Base-by-base conservation (phyloP, 495 filamentous ascomycete genomes). In the Elaphomyces granulatus region DNA sequence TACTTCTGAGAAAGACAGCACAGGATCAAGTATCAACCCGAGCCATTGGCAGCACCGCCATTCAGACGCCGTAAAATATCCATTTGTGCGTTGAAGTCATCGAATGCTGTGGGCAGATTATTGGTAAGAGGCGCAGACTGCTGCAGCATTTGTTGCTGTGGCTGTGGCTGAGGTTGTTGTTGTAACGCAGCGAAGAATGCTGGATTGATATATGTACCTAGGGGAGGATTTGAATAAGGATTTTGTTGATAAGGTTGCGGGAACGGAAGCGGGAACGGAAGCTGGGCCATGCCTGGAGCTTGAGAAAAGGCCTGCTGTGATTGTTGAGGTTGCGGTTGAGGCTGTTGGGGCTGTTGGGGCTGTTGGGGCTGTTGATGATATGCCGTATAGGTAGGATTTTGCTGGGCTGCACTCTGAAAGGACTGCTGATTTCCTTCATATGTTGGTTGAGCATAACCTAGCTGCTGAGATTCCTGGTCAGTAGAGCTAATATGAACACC, bases 161-260 rank as follows among this genome's bases (percentile, higher is more conserved):
- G 65, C 36, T 62, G 55, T 12, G 47, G 49, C 41, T 67, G 61
- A 19, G 58, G 62, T 30, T 62, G 59, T 36, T 66, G 63, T 38
- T 66, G 63, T 40, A 67, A 38, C 18, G 55, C 54, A 44, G 62
- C 63, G 44, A 82, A 66, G 58, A 83, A 78, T 1, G 73, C 65
- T 4, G 80, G 80, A 39, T 79, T 82, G 45, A 83, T 67, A 38
- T 77, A 76, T 1, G 72, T 64, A 21, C 71, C 75, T n/a, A 59
- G 50, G 1, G 64, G 61, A 4, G 58, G 40, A 20, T 55, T 42
- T 30, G 55, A 59, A 44, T 64, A 65, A 8, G 53, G 50, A 38
- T 58, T 56, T 40, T 59, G 54, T 20, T 56, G 59, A 47, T 56
- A n/a, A n/a, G n/a, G n/a, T n/a, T n/a, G n/a, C n/a, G n/a, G n/a